These are phyloP conservation scores for Citrus cavaleriei DNA, from an alignment of 345 rosid genomes.

Conservation along the genomic window DNA sequence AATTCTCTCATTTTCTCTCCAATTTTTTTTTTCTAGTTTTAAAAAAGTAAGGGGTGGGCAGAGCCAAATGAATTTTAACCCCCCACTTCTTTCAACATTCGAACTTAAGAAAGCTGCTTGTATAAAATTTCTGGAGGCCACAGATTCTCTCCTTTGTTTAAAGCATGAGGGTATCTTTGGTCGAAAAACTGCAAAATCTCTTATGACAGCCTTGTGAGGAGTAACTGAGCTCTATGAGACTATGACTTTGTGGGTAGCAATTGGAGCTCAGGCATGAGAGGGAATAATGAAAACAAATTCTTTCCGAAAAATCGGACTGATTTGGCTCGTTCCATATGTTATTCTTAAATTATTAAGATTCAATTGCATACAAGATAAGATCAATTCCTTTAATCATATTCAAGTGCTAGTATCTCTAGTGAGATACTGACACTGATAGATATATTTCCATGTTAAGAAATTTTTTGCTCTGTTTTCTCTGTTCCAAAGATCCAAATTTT, in stretches of 20 bases:
- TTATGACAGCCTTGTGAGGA: no score
- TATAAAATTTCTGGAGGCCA: no score
- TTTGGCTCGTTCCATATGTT: neutral
- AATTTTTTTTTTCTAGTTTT: no score
- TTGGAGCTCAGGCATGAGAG: neutral
- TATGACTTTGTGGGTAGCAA: neutral
- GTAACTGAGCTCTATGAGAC: neutral
- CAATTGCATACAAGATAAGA: neutral
- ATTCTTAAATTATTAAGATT: neutral
- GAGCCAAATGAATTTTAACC: no score
- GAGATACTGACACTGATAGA: neutral
- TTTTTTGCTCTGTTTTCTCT: slow-evolving; percentile 1
- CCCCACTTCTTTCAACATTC: no score
- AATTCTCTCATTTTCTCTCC: no score
- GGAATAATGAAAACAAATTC: no score
- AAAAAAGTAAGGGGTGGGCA: no score
- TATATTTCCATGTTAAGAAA: neutral
- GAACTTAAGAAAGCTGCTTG: no score
- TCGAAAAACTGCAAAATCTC: neutral
- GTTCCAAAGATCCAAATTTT: neutral
- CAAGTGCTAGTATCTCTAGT: neutral
- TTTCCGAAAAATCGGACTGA: neutral
- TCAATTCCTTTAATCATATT: neutral
- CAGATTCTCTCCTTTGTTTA: neutral
- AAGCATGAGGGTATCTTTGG: neutral